Conservation (phyloP, 352 stramenopile genomes). For the Globisporangium megalacanthum region DNA sequence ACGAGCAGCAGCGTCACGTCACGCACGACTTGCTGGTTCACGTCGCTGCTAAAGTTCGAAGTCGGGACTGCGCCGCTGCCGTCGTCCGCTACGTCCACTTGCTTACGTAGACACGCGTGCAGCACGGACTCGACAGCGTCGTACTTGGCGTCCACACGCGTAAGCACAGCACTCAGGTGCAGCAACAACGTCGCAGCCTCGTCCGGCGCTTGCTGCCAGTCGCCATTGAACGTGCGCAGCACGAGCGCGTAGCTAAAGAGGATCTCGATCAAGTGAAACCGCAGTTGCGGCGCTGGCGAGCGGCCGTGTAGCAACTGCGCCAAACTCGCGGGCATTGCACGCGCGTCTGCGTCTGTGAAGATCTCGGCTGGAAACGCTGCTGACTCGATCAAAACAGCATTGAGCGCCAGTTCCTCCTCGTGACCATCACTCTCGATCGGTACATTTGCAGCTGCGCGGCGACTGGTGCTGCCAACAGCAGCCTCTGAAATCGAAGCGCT, state of each 20-base stretch:
- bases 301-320: conserved; percentile 22
- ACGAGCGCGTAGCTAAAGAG: conserved; percentile 67
- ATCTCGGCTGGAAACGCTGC: conserved; percentile 36
- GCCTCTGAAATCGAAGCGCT: neutral
- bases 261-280: conserved; percentile 61
- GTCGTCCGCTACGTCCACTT: conserved; percentile 13
- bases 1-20: conserved; percentile 39
- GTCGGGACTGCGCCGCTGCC: neutral
- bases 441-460: neutral
- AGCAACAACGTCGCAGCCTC: conserved; percentile 45
- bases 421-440: conserved; percentile 3
- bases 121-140: conserved; percentile 41
- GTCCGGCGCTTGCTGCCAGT: conserved; percentile 52
- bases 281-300: conserved; percentile 33
- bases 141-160: conserved; percentile 33
- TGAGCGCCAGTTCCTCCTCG: neutral
- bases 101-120: conserved; percentile 29
- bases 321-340: conserved; percentile 31
- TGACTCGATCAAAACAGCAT: conserved; percentile 25
- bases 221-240: conserved; percentile 71
- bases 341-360: conserved; percentile 35
- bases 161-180: conserved; percentile 42
- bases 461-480: no score
- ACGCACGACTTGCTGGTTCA: conserved; percentile 29
- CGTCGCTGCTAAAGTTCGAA: neutral